These are phyloP conservation scores for Nicotiana rustica DNA, from an alignment of 305 asterid genomes.

Conservation along the genomic window DNA sequence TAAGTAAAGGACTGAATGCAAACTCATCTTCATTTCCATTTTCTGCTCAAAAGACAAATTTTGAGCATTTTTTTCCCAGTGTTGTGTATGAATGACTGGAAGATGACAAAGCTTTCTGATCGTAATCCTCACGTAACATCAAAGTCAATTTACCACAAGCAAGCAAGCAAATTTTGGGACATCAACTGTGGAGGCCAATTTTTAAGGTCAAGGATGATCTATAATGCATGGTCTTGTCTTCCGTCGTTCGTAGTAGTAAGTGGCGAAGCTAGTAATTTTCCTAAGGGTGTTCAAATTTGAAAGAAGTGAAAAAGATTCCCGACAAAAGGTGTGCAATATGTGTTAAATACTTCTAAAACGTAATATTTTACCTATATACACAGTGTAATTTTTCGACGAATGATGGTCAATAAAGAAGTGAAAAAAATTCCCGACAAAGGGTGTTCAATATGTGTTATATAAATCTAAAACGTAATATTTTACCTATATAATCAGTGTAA, in stretches of 20 bases:
- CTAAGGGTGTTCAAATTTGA: too few species aligned
- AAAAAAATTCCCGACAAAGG: too few species aligned
- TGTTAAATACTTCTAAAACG: too few species aligned
- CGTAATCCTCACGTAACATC: not conserved
- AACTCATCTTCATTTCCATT: not conserved
- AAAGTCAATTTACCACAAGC: not conserved
- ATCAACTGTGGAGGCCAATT: not conserved
- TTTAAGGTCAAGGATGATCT: constrained; percentile 8
- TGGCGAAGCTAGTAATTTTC: too few species aligned
- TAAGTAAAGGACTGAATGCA: not conserved
- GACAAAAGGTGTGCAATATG: too few species aligned
- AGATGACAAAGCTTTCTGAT: not conserved
- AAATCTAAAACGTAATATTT: too few species aligned
- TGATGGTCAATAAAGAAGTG: too few species aligned
- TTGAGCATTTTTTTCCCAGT: not conserved
- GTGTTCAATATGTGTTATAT: too few species aligned
- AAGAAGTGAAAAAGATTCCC: too few species aligned
- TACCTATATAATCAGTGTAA: too few species aligned
- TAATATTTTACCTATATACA: too few species aligned
- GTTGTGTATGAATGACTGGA: not conserved
- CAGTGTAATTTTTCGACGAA: too few species aligned
- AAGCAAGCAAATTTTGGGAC: not conserved
- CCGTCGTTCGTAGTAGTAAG: not conserved
- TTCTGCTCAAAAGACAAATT: not conserved
- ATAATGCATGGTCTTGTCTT: not conserved